Conservation (phyloP, 345 rosid species). For the Euphorbia tirucalli region DNA sequence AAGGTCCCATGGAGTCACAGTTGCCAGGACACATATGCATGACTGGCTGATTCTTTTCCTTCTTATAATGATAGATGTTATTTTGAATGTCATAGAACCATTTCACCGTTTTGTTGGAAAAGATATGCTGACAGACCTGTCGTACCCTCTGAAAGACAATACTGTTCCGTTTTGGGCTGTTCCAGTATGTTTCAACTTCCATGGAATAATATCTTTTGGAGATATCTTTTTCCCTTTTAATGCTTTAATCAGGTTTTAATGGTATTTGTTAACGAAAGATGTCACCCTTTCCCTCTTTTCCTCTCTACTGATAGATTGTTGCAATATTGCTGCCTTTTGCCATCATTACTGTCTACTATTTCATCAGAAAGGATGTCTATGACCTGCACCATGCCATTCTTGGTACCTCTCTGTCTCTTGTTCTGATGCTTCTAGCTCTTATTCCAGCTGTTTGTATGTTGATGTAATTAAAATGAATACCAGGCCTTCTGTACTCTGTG, state of each 20-base stretch:
- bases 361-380: slow-evolving; percentile 70
- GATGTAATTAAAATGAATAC: slow-evolving; percentile 12
- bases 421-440: slow-evolving; percentile 8
- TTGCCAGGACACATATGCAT: slow-evolving; percentile 73
- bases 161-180: slow-evolving; percentile 89
- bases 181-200: slow-evolving; percentile 50
- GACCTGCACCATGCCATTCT: slow-evolving; percentile 85
- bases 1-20: slow-evolving; percentile 69
- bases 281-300: background rate
- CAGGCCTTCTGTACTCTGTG: slow-evolving; percentile 79
- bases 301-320: slow-evolving; percentile 51
- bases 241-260: slow-evolving; percentile 12
- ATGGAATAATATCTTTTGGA: background rate
- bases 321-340: slow-evolving; percentile 62
- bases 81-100: slow-evolving; percentile 72
- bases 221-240: slow-evolving; percentile 1
- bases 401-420: slow-evolving; percentile 46
- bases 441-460: slow-evolving; percentile 5
- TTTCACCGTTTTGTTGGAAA: slow-evolving; percentile 90
- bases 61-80: slow-evolving; percentile 50
- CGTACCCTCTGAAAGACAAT: slow-evolving; percentile 69
- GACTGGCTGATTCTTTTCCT: slow-evolving; percentile 88
- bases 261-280: background rate
- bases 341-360: slow-evolving; percentile 59
- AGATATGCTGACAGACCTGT: slow-evolving; percentile 74